Percentiles rank a stretch among this genome's conserved stretches.
Evolutionary conservation across 306 rosid genomes (phyloP).

Genomic region (Luffa acutangula): DNA sequence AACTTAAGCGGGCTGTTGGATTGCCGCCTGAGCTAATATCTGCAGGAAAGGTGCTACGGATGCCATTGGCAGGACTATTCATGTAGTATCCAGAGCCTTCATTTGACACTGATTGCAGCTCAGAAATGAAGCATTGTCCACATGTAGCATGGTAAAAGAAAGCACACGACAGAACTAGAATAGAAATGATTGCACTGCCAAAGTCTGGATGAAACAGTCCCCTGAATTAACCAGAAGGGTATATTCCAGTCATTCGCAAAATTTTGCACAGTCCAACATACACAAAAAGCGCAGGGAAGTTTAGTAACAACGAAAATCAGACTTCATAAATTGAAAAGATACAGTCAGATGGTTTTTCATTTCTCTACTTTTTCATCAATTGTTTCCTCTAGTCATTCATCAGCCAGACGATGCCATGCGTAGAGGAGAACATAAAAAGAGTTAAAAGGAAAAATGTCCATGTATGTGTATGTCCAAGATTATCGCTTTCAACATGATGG

Average conservation of each 20-base stretch:
- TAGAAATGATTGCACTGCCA: conserved; percentile 20
- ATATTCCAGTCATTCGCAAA: conserved; percentile 14
- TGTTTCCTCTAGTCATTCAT: background rate
- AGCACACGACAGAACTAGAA: conserved; percentile 40
- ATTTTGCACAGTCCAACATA: background rate
- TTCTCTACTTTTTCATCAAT: background rate
- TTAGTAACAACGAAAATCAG: background rate
- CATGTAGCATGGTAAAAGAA: conserved; percentile 26
- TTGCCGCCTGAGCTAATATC: conserved; percentile 24
- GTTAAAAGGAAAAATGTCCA: background rate
- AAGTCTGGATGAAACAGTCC: conserved; percentile 26
- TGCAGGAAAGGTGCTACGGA: conserved; percentile 18
- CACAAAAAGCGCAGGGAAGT: background rate
- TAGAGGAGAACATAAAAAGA: background rate
- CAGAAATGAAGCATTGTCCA: conserved; percentile 38
- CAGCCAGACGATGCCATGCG: background rate
- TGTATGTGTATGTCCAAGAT: background rate
- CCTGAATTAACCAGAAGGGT: conserved; percentile 38
- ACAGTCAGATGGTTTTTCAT: background rate
- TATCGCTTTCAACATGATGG: background rate
- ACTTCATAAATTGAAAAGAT: background rate
- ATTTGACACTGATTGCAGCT: conserved; percentile 27
- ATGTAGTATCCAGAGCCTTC: conserved; percentile 37
- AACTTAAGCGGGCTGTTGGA: conserved; percentile 21
- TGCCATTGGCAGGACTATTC: conserved; percentile 22